Conservation (phyloP, 1,284 basidiomycete genomes). For the Neonothopanus nambi region DNA sequence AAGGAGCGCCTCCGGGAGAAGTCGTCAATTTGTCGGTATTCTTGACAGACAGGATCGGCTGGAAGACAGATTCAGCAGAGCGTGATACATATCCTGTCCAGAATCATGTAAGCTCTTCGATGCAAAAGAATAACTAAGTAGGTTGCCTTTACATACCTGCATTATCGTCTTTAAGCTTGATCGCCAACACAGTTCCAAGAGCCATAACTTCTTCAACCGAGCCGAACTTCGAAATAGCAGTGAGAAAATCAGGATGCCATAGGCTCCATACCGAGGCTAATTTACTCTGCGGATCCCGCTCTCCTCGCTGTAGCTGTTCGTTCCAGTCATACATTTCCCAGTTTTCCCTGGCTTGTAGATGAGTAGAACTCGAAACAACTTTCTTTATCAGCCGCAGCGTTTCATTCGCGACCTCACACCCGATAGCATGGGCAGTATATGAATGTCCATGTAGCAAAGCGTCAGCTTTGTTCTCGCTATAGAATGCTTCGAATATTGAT, state of each 20-base stretch:
- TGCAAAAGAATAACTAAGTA: neutral
- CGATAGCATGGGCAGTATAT: constrained; percentile 91
- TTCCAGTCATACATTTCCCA: constrained; percentile 27
- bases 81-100: constrained; percentile 74
- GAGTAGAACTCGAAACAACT: constrained; percentile 48
- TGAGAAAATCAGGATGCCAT: constrained; percentile 80
- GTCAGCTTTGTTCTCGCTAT: constrained; percentile 63
- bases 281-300: too few species aligned
- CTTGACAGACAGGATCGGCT: constrained; percentile 37
- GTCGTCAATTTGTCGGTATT: constrained; percentile 34
- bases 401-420: constrained; percentile 88
- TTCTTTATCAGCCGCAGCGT: constrained; percentile 70
- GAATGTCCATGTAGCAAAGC: constrained; percentile 94
- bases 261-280: constrained; percentile 35
- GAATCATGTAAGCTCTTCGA: constrained; percentile 11
- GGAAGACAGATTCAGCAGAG: constrained; percentile 63
- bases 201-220: constrained; percentile 80
- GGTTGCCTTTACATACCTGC: constrained; percentile 45
- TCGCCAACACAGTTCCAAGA: constrained; percentile 84
- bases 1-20: constrained; percentile 58
- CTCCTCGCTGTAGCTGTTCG: too few species aligned
- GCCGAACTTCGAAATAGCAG: constrained; percentile 56
- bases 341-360: constrained; percentile 49
- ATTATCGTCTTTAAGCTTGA: constrained; percentile 69
- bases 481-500: constrained; percentile 82